These are phyloP conservation scores for Moniliella sp. DNA, from an alignment of 1,284 basidiomycete genomes.

Conservation along the genomic window DNA sequence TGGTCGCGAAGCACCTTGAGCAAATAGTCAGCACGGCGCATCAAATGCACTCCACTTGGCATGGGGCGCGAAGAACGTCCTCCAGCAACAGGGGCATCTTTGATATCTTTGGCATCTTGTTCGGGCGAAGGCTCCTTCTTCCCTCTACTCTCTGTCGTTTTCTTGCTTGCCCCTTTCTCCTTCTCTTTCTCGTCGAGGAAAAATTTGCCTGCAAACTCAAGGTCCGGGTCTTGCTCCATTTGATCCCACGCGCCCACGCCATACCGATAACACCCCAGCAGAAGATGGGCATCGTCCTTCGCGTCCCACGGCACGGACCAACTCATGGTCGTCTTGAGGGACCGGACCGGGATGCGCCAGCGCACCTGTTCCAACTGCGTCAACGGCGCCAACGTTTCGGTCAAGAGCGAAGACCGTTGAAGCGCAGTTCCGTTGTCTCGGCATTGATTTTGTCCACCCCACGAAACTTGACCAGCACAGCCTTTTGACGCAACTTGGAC, in stretches of 20 bases:
- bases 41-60: constrained; percentile 87
- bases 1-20: constrained; percentile 69
- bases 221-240: constrained; percentile 65
- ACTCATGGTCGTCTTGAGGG: constrained; percentile 70
- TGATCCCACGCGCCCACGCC: constrained; percentile 94
- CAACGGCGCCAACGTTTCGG: constrained; percentile 40
- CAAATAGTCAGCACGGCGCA: constrained; percentile 83
- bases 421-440: constrained; percentile 74
- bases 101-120: constrained; percentile 13
- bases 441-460: constrained; percentile 86
- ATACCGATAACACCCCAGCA: constrained; percentile 76
- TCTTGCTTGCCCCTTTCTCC: constrained; percentile 2
- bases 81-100: not conserved
- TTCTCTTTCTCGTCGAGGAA: constrained; percentile 82
- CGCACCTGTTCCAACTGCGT: constrained; percentile 47
- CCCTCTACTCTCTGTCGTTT: constrained; percentile 39
- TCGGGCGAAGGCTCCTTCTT: constrained; percentile 22
- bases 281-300: constrained; percentile 73
- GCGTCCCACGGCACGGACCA: constrained; percentile 92
- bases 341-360: constrained; percentile 74
- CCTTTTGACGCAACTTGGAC: constrained; percentile 55
- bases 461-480: constrained; percentile 71
- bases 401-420: constrained; percentile 71
- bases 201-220: constrained; percentile 72
- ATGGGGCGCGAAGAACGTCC: constrained; percentile 41